These are phyloP conservation scores for Rhizopogon salebrosus DNA, from an alignment of 768 basidiomycete genomes.

Conservation along the genomic window DNA sequence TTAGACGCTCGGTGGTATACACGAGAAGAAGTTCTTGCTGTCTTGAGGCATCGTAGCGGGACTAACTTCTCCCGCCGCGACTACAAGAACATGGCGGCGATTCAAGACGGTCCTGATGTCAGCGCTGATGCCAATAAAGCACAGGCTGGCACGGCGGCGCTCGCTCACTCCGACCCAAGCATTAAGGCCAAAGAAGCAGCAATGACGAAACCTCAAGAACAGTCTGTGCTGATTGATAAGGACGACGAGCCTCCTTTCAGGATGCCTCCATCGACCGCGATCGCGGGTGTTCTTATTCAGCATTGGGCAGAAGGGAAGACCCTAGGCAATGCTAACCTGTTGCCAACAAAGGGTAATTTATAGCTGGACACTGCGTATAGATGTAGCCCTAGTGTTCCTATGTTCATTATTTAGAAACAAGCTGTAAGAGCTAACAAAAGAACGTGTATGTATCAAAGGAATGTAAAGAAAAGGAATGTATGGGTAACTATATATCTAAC, in stretches of 20 bases:
- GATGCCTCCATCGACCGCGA: constrained; percentile 71
- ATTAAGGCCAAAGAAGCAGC: constrained; percentile 7
- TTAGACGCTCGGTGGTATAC: constrained; percentile 89
- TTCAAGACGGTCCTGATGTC: constrained; percentile 29
- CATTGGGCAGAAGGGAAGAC: constrained; percentile 72
- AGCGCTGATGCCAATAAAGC: constrained; percentile 7
- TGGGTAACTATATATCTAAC: constrained; percentile 44
- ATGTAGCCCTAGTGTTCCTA: too few relatives aligned
- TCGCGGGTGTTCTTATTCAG: constrained; percentile 80
- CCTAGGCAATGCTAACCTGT: neutral
- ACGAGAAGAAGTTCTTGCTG: constrained; percentile 60
- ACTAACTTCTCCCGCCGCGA: constrained; percentile 45
- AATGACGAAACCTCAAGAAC: constrained; percentile 11
- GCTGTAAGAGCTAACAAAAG: neutral
- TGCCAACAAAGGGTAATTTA: constrained; percentile 3
- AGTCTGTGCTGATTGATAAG: constrained; percentile 12
- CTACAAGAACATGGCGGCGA: constrained; percentile 43
- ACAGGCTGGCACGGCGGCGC: constrained; percentile 12
- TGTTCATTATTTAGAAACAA: too few relatives aligned
- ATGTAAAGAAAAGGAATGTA: constrained; percentile 60
- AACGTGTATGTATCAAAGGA: constrained; percentile 24
- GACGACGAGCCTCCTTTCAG: constrained; percentile 52
- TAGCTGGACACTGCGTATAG: constrained; percentile 6
- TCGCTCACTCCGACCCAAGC: constrained; percentile 22
- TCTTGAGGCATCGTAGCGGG: constrained; percentile 54